Percentiles rank a stretch among this genome's conserved stretches.
These are phyloP conservation scores for Botrytis hyacinthi DNA, from an alignment of 2,329 filamentous ascomycete genomes.

Conservation along the genomic window DNA sequence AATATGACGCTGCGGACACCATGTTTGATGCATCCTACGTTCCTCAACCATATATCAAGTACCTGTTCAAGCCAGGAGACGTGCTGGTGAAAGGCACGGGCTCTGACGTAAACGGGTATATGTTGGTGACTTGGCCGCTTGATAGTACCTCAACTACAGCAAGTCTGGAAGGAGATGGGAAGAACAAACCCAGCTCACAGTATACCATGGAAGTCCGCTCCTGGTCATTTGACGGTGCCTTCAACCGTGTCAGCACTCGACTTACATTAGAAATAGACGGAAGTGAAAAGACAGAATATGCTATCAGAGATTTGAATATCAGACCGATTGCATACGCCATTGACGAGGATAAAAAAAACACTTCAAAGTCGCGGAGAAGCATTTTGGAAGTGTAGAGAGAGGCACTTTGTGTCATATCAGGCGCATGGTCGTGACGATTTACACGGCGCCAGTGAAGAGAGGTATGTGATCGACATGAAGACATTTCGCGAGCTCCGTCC, in stretches of 20 bases:
- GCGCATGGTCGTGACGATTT: neutral
- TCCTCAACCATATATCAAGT: neutral
- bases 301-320: neutral
- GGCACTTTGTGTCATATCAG: neutral
- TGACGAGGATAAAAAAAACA: neutral
- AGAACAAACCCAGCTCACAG: neutral
- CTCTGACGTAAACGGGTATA: neutral
- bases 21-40: neutral
- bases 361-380: neutral
- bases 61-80: neutral
- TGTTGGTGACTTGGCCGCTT: neutral
- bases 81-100: neutral
- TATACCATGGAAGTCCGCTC: neutral
- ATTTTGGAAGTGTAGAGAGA: neutral
- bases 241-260: neutral
- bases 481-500: neutral
- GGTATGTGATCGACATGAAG: neutral
- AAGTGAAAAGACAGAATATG: neutral
- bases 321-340: neutral
- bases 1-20: neutral
- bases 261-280: neutral
- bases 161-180: neutral
- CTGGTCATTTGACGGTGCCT: neutral
- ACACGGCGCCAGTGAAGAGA: neutral
- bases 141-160: neutral